Conservation (phyloP, 495 filamentous ascomycete genomes). For the Articulospora tetracladia region DNA sequence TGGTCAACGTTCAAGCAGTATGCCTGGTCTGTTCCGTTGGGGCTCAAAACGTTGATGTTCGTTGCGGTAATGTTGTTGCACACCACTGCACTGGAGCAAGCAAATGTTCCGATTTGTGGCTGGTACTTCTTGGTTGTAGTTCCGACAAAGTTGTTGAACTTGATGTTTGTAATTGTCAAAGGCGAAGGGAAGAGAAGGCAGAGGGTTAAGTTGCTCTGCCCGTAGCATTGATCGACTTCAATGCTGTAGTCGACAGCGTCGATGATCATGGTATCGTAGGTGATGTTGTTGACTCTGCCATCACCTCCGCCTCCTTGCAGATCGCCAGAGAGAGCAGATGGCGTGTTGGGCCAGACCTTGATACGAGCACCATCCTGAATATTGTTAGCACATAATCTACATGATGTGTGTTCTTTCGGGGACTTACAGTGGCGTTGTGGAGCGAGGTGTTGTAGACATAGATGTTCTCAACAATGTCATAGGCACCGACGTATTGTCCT, state of each 20-base stretch:
- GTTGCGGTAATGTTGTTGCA: conserved; percentile 50
- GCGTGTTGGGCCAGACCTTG: conserved; percentile 63
- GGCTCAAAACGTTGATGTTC: conserved; percentile 48
- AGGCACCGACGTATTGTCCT: conserved; percentile 59
- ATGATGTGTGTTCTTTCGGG: neutral
- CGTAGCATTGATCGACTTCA: conserved; percentile 64
- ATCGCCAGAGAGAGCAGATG: conserved; percentile 46
- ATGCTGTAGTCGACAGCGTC: conserved; percentile 62
- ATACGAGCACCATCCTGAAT: conserved; percentile 58
- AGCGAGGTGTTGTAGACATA: conserved; percentile 65
- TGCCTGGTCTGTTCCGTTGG: conserved; percentile 43
- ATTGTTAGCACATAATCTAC: conserved; percentile 9
- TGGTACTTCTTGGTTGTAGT: conserved; percentile 47
- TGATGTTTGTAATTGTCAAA: conserved; percentile 53
- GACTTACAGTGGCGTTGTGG: conserved; percentile 49
- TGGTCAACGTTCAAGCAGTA: conserved; percentile 52
- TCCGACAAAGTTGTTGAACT: conserved; percentile 51
- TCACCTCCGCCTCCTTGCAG: conserved; percentile 59
- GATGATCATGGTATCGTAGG: conserved; percentile 51
- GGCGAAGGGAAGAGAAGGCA: conserved; percentile 54
- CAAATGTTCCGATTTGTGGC: conserved; percentile 49
- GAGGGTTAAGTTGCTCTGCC: conserved; percentile 57
- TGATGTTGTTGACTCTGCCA: conserved; percentile 45
- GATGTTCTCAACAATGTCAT: conserved; percentile 63
- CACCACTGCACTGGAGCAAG: conserved; percentile 50